phyloP scores from a whole-genome alignment of 225 moss, liverwort and hornwort genomes.

The Climacium dendroides region DNA sequence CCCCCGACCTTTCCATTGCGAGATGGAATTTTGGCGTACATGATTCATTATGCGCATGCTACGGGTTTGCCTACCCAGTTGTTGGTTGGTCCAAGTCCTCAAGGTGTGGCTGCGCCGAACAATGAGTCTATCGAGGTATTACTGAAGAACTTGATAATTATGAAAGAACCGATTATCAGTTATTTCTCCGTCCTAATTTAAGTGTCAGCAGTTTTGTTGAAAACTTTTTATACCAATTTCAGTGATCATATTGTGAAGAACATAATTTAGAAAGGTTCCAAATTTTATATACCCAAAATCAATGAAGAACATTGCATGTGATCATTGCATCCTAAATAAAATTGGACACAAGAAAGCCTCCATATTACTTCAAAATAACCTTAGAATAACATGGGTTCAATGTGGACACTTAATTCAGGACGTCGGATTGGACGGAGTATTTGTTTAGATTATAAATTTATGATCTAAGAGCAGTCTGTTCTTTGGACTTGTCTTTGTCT shows the following conservation, averaged over 20 bases:
- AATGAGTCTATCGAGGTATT: slow-evolving; percentile 18
- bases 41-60: slow-evolving; percentile 42
- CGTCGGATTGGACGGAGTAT: not conserved
- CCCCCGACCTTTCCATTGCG: slow-evolving; percentile 19
- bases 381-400: not conserved
- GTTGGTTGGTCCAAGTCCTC: slow-evolving; percentile 25
- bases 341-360: not conserved
- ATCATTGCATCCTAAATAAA: not conserved
- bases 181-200: not conserved
- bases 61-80: slow-evolving; percentile 31
- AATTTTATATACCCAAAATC: not conserved
- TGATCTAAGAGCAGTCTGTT: not conserved
- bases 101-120: not conserved
- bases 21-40: slow-evolving; percentile 34
- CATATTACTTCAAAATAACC: not conserved
- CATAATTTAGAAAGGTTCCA: not conserved
- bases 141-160: not conserved
- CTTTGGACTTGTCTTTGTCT: not conserved
- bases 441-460: not conserved
- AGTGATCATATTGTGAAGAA: not conserved
- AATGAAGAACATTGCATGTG: not conserved
- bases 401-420: not conserved
- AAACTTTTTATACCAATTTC: not conserved
- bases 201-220: not conserved
- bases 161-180: not conserved